These are phyloP conservation scores for Polyporus tsugae DNA, from an alignment of 1,284 basidiomycete species.

Conservation along the genomic window DNA sequence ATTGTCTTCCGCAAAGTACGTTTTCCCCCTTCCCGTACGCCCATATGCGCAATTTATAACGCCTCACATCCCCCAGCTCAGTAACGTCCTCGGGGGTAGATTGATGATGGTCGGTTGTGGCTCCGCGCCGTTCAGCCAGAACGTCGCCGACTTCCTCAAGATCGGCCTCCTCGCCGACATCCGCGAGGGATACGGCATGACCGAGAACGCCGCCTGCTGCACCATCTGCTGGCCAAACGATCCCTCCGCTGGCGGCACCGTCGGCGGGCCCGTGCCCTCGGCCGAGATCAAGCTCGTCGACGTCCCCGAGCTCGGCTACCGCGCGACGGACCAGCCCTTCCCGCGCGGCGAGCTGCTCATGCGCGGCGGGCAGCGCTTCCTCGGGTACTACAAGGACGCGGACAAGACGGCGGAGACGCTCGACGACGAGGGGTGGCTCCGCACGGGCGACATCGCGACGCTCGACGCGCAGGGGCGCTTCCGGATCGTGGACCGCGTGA, in stretches of 20 bases:
- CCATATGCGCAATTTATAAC: neutral
- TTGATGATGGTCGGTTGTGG: constrained; percentile 74
- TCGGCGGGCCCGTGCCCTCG: constrained; percentile 79
- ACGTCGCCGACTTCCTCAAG: constrained; percentile 87
- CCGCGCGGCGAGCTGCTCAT: constrained; percentile 92
- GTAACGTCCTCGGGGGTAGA: constrained; percentile 86
- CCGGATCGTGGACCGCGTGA: constrained; percentile 95
- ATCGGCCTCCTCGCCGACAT: constrained; percentile 80
- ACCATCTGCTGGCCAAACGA: constrained; percentile 65
- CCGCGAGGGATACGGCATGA: constrained; percentile 87
- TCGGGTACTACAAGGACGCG: constrained; percentile 80
- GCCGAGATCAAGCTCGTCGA: constrained; percentile 91
- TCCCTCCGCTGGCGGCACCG: constrained; percentile 71
- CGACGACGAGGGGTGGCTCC: constrained; percentile 88
- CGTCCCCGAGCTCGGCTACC: constrained; percentile 89
- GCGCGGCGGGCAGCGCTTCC: constrained; percentile 74
- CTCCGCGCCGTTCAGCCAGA: constrained; percentile 84
- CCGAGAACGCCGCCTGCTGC: constrained; percentile 74
- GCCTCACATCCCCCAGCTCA: constrained; percentile 11
- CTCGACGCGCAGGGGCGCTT: constrained; percentile 85
- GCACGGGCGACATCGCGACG: constrained; percentile 90
- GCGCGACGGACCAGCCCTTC: constrained; percentile 86
- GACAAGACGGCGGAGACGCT: constrained; percentile 72
- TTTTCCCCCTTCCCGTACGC: neutral
- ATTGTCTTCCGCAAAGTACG: constrained; percentile 92